These are phyloP conservation scores for Castanopsis chinensis DNA, from an alignment of 306 rosid species.

Conservation along the genomic window DNA sequence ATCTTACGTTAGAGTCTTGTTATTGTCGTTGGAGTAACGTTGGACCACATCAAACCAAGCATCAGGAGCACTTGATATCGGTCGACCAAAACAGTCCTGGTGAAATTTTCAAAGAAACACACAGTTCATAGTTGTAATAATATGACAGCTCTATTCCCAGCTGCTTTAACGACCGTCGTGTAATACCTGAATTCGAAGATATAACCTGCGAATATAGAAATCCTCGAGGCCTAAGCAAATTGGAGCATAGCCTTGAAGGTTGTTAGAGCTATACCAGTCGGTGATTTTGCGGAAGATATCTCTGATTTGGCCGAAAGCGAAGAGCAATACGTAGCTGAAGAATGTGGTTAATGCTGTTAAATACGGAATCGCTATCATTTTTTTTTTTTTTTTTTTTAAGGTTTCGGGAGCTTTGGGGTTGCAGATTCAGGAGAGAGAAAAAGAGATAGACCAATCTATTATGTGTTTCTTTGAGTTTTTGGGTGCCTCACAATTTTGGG, in stretches of 20 bases:
- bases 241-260: slow-evolving; percentile 90
- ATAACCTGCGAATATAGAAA: slow-evolving; percentile 76
- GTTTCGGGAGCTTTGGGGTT: too few relatives aligned
- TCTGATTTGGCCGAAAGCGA: slow-evolving; percentile 81
- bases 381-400: neutral
- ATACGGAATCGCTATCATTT: slow-evolving; percentile 78
- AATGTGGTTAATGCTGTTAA: slow-evolving; percentile 81
- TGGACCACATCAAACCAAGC: slow-evolving; percentile 97
- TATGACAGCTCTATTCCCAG: too few relatives aligned
- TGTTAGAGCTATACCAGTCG: slow-evolving; percentile 60
- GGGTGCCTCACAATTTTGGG: too few relatives aligned
- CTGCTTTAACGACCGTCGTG: too few relatives aligned
- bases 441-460: too few relatives aligned
- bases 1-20: slow-evolving; percentile 71
- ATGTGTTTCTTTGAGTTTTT: too few relatives aligned
- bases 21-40: slow-evolving; percentile 81
- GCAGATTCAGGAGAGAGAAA: too few relatives aligned
- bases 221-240: slow-evolving; percentile 95
- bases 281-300: slow-evolving; percentile 71
- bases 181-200: slow-evolving; percentile 80
- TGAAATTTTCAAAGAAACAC: neutral
- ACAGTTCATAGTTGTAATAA: too few relatives aligned
- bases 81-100: slow-evolving; percentile 87
- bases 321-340: slow-evolving; percentile 88
- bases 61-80: slow-evolving; percentile 88